Evolutionary conservation across 140 eudicot genomes (phyloP).

Genomic region (Bidens hawaiensis): DNA sequence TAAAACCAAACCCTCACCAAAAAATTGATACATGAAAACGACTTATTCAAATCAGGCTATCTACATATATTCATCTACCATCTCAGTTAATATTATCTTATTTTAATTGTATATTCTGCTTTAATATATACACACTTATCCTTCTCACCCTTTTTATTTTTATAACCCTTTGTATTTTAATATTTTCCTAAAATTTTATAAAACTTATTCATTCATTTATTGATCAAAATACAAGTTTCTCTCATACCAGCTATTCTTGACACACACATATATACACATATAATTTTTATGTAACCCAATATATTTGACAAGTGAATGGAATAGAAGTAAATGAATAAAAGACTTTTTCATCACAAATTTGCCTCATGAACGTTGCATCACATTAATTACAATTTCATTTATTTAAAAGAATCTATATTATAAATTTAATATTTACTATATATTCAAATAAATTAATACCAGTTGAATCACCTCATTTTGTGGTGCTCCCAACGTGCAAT

Average conservation of each 20-base stretch:
- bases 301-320: no score
- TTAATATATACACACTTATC: no score
- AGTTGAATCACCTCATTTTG: conserved; percentile 21
- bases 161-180: no score
- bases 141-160: no score
- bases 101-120: no score
- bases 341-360: conserved; percentile 6
- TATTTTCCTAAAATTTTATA: no score
- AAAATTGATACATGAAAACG: conserved; percentile 27
- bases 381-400: conserved; percentile 18
- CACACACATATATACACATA: background rate
- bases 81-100: no score
- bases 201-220: no score
- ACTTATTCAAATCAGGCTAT: conserved; percentile 17
- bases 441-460: background rate
- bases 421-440: background rate
- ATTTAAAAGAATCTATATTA: no score
- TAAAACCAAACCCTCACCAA: conserved; percentile 38
- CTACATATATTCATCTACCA: background rate
- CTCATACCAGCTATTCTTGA: no score
- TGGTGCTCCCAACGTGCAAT: conserved; percentile 39
- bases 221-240: no score
- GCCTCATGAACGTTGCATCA: conserved; percentile 12
- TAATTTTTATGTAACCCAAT: no score
- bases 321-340: background rate